These are phyloP conservation scores for Neckera pumila DNA, from an alignment of 225 moss, liverwort and hornwort species.

Conservation along the genomic window DNA sequence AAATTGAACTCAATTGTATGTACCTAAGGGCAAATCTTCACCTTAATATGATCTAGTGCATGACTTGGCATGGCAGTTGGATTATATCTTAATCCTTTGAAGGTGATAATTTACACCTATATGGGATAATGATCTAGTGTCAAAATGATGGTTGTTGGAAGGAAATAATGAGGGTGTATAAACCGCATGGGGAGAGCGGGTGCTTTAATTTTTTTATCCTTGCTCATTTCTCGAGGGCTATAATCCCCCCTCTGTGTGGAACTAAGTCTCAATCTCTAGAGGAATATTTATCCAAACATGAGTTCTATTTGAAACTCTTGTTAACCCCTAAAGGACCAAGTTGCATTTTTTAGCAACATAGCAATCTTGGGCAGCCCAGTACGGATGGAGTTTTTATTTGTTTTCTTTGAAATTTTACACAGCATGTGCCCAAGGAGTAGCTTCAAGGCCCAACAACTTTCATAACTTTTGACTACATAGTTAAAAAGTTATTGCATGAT, in stretches of 20 bases:
- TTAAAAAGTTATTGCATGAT: too few relatives aligned
- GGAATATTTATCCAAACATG: not conserved
- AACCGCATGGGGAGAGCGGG: fast-evolving
- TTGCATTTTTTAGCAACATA: too few relatives aligned
- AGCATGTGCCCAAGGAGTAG: too few relatives aligned
- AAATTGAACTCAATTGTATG: not conserved
- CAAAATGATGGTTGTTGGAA: not conserved
- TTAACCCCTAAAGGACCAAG: too few relatives aligned
- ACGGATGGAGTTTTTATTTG: too few relatives aligned
- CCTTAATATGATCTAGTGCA: not conserved
- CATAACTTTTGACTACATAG: too few relatives aligned
- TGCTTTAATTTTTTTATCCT: not conserved
- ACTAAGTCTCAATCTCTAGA: not conserved
- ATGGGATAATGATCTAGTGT: too few relatives aligned
- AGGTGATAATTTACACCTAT: not conserved
- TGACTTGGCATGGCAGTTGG: not conserved
- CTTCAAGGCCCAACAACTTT: too few relatives aligned
- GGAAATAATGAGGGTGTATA: not conserved
- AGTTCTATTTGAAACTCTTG: not conserved
- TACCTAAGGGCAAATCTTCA: too few relatives aligned
- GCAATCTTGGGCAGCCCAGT: too few relatives aligned
- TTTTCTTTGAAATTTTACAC: too few relatives aligned
- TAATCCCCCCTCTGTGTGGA: too few relatives aligned
- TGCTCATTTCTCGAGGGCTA: not conserved
- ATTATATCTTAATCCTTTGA: not conserved